These are phyloP conservation scores for Podosphaera fusca DNA, from an alignment of 2,329 filamentous ascomycete genomes.

Conservation along the genomic window DNA sequence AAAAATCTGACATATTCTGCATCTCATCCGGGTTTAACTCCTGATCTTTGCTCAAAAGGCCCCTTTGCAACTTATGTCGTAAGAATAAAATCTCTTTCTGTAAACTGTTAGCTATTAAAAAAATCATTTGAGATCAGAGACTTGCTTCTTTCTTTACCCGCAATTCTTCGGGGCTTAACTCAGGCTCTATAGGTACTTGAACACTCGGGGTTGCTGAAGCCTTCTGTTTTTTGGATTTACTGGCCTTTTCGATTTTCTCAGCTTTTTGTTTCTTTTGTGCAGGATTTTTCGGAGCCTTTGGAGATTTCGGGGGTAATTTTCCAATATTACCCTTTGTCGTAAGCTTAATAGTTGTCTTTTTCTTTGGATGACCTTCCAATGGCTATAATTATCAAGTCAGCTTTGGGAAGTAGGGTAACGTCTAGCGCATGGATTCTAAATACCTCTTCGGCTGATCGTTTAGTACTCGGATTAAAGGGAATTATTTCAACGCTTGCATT, in stretches of 20 bases:
- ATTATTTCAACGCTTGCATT: slow-evolving; percentile 31
- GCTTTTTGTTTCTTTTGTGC: slow-evolving; percentile 19
- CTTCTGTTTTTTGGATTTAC: slow-evolving; percentile 22
- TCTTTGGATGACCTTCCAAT: slow-evolving; percentile 1
- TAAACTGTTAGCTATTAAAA: neutral
- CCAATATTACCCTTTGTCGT: slow-evolving; percentile 45
- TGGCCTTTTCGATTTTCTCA: slow-evolving; percentile 28
- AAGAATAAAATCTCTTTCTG: slow-evolving; percentile 72
- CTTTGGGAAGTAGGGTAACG: neutral
- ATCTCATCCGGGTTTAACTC: slow-evolving; percentile 73
- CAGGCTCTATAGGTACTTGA: slow-evolving; percentile 27
- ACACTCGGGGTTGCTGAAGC: slow-evolving; percentile 23
- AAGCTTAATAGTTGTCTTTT: slow-evolving; percentile 29
- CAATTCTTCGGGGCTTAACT: slow-evolving; percentile 33
- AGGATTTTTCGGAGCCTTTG: slow-evolving; percentile 13
- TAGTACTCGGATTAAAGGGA: slow-evolving; percentile 36
- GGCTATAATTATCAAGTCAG: neutral
- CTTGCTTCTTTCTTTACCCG: slow-evolving; percentile 34
- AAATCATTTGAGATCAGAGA: slow-evolving; percentile 2
- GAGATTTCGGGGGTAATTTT: slow-evolving; percentile 13
- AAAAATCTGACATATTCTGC: slow-evolving; percentile 52
- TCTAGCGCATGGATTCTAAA: neutral
- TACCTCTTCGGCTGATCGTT: slow-evolving; percentile 68
- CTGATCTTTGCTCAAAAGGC: slow-evolving; percentile 65
- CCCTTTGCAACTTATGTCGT: slow-evolving; percentile 84